Percentiles rank a stretch among this genome's conserved stretches.
These are phyloP conservation scores for Triticum aestivum DNA, from an alignment of 176 grass and related monocot species.

Conservation along the genomic window IWGSC_CS_RefSeq_v2.1 NC_057814.1:138212397-138212896, in stretches of 20 bases:
- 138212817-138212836: constrained; percentile 2
- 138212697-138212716: neutral
- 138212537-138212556: constrained; percentile 27
- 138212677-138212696: neutral
- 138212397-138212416: constrained; percentile 25
- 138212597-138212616: neutral
- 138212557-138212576: constrained; percentile 18
- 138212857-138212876: constrained; percentile 1
- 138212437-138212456: constrained; percentile 2
- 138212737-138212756: neutral
- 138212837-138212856: neutral
- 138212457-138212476: neutral
- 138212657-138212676: neutral
- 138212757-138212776: constrained; percentile 8
- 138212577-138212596: neutral
- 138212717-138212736: constrained; percentile 11
- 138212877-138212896: neutral
- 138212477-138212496: constrained; percentile 21
- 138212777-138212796: neutral
- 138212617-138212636: neutral
- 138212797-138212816: constrained; percentile 21
- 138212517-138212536: neutral
- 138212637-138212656: neutral
- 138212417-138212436: constrained; percentile 22
- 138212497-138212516: neutral